These are phyloP conservation scores for Amoebophrya sp. DNA, from an alignment of 169 alveolate species.

Conservation along the genomic window DNA sequence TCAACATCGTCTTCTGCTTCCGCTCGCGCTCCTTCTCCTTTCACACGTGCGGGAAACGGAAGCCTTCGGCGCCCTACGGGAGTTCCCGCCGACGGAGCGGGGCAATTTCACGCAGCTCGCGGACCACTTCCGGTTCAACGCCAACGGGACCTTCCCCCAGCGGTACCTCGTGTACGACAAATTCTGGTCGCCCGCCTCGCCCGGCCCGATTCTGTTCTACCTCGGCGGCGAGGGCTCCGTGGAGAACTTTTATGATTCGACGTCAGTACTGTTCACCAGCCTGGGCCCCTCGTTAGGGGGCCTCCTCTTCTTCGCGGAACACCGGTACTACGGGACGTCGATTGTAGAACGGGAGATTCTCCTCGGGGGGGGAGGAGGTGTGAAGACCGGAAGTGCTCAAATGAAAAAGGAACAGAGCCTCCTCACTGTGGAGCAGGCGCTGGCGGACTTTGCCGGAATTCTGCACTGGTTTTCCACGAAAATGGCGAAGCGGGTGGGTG, in stretches of 20 bases:
- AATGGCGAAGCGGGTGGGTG: not conserved
- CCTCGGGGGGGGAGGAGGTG: not conserved
- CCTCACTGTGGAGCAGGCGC: not conserved
- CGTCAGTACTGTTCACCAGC: not conserved
- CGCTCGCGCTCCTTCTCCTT: no score
- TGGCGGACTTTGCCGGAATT: not conserved
- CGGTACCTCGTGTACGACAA: not conserved
- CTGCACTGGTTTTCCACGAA: not conserved
- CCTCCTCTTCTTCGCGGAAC: not conserved
- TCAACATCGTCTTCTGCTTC: no score
- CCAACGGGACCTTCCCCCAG: not conserved
- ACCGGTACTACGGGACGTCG: not conserved
- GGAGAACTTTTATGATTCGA: not conserved
- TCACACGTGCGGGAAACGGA: no score
- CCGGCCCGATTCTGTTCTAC: not conserved
- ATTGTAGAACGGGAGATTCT: not conserved
- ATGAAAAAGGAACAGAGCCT: not conserved
- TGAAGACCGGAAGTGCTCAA: not conserved
- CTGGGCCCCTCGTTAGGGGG: not conserved
- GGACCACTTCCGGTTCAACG: not conserved
- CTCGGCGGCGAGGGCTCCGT: not conserved
- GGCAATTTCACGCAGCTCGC: not conserved
- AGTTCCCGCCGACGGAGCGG: not conserved
- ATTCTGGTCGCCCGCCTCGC: not conserved
- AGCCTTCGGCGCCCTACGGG: no score